Percentiles rank a stretch among this genome's conserved stretches.
phyloP scores from a whole-genome alignment of 2,329 filamentous ascomycete genomes.

The Xylaria sp. region DNA sequence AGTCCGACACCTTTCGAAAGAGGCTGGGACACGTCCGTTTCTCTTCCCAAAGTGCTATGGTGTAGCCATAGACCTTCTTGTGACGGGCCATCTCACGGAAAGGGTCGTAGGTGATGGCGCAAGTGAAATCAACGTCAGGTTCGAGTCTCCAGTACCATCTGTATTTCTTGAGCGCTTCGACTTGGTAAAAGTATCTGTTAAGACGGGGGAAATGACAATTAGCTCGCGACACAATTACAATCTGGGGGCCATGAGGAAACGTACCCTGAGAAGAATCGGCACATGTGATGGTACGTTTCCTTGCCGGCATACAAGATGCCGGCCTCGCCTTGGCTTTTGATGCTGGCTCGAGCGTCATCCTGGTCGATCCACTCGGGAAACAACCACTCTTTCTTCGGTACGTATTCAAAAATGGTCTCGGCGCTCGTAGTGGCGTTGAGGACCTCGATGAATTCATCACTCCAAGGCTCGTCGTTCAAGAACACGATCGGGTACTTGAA shows the following conservation, averaged over 20 bases:
- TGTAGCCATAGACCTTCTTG: conserved; percentile 58
- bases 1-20: conserved; percentile 56
- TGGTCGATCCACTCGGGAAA: conserved; percentile 53
- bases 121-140: conserved; percentile 58
- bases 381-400: conserved; percentile 55
- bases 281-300: conserved; percentile 58
- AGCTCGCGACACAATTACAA: neutral
- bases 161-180: conserved; percentile 56
- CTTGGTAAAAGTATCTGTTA: conserved; percentile 55
- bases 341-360: conserved; percentile 49
- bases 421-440: conserved; percentile 50
- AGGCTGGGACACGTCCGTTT: conserved; percentile 55
- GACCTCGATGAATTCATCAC: conserved; percentile 50
- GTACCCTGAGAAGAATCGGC: conserved; percentile 57
- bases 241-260: conserved; percentile 25
- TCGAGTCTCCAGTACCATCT: conserved; percentile 61
- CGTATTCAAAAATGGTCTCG: conserved; percentile 55
- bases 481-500: conserved; percentile 61
- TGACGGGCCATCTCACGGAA: conserved; percentile 58
- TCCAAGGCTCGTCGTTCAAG: conserved; percentile 59
- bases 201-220: conserved; percentile 13
- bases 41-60: conserved; percentile 57
- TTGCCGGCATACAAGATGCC: conserved; percentile 55
- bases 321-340: conserved; percentile 50
- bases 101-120: conserved; percentile 59